A percentile compares a stretch with the other conserved stretches of the same genome.
phyloP scores from a whole-genome alignment of 306 rosid species.

The Sesbania bispinosa region DNA sequence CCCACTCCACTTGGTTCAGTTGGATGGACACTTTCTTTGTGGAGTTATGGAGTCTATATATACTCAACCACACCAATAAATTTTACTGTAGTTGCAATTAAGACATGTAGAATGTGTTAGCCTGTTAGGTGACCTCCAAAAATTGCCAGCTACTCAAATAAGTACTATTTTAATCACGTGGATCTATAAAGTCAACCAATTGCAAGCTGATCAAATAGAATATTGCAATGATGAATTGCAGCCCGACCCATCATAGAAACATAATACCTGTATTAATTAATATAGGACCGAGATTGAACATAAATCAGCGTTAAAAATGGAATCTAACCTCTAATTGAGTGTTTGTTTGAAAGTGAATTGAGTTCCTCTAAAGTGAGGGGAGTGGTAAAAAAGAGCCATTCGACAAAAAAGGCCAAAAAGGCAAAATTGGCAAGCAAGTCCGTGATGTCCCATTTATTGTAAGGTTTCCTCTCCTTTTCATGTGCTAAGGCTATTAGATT shows the following conservation, averaged over 20 bases:
- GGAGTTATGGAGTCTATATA: background rate
- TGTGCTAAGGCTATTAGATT: background rate
- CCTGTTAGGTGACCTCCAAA: conserved; percentile 10
- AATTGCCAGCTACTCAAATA: conserved; percentile 3
- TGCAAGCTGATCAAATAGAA: conserved; percentile 16
- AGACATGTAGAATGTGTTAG: background rate
- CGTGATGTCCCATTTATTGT: background rate
- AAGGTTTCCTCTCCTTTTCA: background rate
- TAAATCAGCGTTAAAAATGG: background rate
- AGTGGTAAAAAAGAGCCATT: background rate
- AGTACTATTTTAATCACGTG: conserved; percentile 8
- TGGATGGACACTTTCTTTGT: background rate
- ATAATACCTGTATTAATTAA: background rate
- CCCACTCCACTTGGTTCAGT: background rate
- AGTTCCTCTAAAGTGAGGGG: too few species aligned
- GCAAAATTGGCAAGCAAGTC: background rate
- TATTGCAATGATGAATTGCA: conserved; percentile 6
- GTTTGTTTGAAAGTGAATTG: conserved; percentile 7
- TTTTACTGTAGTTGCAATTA: background rate
- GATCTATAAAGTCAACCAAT: background rate
- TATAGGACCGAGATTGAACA: conserved; percentile 13
- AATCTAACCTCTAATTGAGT: background rate
- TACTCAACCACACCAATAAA: conserved; percentile 17
- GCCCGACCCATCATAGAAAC: background rate
- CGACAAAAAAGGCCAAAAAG: conserved; percentile 21